Conservation (phyloP, 2,329 filamentous ascomycete genomes). For the Massarina eburnea region DNA sequence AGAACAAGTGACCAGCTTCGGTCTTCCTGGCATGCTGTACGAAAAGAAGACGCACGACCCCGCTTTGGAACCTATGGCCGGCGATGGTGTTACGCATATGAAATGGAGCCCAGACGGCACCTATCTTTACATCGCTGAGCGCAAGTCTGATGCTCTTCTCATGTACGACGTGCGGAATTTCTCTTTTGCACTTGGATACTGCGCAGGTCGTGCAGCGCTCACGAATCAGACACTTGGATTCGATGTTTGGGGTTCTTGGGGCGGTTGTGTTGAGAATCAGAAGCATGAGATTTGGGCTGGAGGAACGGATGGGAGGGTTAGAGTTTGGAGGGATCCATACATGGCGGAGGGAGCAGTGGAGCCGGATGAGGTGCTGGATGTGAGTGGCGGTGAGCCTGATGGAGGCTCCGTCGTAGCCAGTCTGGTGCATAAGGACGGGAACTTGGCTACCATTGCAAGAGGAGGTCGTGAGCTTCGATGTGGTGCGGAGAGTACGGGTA, state of each 20-base stretch:
- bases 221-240: constrained; percentile 61
- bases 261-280: constrained; percentile 4
- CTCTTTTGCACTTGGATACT: constrained; percentile 52
- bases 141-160: constrained; percentile 57
- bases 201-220: constrained; percentile 45
- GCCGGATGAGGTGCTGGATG: constrained; percentile 38
- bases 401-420: constrained; percentile 17
- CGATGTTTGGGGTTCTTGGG: constrained; percentile 54
- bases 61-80: constrained; percentile 25
- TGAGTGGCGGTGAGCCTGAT: constrained; percentile 7
- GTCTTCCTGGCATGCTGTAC: constrained; percentile 34
- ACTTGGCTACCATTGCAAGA: constrained; percentile 26
- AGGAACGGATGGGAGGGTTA: constrained; percentile 49
- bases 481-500: not conserved
- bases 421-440: constrained; percentile 26
- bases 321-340: constrained; percentile 23
- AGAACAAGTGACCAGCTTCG: constrained; percentile 55
- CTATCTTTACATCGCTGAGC: constrained; percentile 62
- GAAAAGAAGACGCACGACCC: constrained; percentile 10
- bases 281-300: constrained; percentile 61
- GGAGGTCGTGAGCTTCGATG: constrained; percentile 2
- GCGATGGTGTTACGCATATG: constrained; percentile 58
- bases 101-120: constrained; percentile 60
- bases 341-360: constrained; percentile 30
- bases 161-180: constrained; percentile 63